Evolutionary conservation across 192 early-diverging fungal species (phyloP).

Genomic region (Fimicolochytrium jonesii): DNA sequence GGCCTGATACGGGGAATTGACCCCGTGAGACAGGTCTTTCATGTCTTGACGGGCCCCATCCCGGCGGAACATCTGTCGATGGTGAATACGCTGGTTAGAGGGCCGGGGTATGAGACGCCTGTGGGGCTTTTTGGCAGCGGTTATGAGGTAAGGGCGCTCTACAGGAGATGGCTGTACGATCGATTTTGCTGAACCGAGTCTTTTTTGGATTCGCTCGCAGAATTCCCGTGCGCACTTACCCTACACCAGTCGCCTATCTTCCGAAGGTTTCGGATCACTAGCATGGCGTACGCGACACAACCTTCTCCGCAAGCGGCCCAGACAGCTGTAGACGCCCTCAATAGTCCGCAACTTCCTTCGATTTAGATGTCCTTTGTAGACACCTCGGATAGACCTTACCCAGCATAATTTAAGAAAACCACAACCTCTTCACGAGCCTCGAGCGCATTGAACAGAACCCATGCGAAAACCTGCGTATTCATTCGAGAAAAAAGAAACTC

Average conservation of each 20-base stretch:
- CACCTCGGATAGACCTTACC: no score
- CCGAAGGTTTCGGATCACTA: constrained; percentile 34
- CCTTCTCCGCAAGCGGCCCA: constrained; percentile 15
- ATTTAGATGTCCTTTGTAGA: no score
- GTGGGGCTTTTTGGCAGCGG: constrained; percentile 19
- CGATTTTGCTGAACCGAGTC: background rate
- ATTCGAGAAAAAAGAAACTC: no score
- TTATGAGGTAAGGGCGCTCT: constrained; percentile 29
- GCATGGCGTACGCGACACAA: constrained; percentile 29
- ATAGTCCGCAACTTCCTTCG: no score
- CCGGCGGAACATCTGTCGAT: constrained; percentile 7
- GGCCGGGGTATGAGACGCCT: constrained; percentile 27
- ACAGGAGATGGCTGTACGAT: background rate
- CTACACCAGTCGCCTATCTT: constrained; percentile 28
- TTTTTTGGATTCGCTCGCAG: constrained; percentile 12
- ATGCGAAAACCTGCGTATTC: no score
- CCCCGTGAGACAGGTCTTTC: constrained; percentile 21
- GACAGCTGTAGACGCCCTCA: no score
- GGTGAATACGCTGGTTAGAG: constrained; percentile 43
- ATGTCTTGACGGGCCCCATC: constrained; percentile 37
- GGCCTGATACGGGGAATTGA: constrained; percentile 47
- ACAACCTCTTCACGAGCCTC: no score
- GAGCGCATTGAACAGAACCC: no score
- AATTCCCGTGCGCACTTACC: constrained; percentile 22
- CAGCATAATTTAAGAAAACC: no score